Conservation (phyloP, 2,329 filamentous ascomycete genomes). For the Albophoma yamanashiensis region DNA sequence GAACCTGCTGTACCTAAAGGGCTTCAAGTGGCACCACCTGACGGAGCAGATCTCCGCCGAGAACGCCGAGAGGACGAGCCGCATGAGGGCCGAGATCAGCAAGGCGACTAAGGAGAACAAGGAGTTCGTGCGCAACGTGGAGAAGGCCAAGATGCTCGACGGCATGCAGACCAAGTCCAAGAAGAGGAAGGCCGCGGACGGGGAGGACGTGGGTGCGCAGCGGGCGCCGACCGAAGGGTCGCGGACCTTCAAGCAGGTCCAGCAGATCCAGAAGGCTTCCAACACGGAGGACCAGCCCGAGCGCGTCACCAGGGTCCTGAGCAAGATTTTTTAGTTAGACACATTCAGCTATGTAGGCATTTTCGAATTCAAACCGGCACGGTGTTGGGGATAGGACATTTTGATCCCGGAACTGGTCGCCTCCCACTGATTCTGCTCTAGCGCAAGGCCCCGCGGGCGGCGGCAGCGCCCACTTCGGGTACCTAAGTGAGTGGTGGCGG, state of each 20-base stretch:
- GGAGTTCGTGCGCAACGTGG: slow-evolving; percentile 68
- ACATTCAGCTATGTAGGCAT: slow-evolving; percentile 1
- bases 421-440: neutral
- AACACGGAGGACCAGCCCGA: slow-evolving; percentile 37
- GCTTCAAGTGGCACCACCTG: slow-evolving; percentile 70
- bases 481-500: neutral
- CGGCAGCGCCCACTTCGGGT: neutral
- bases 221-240: slow-evolving; percentile 10
- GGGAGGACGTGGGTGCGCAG: slow-evolving; percentile 7
- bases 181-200: slow-evolving; percentile 23
- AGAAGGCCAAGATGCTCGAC: slow-evolving; percentile 69
- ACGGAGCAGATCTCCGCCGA: slow-evolving; percentile 73
- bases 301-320: slow-evolving; percentile 48
- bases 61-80: slow-evolving; percentile 66
- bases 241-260: slow-evolving; percentile 56
- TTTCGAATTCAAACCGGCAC: neutral
- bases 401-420: neutral
- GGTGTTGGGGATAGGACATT: neutral
- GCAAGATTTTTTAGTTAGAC: slow-evolving; percentile 48
- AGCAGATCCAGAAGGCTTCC: slow-evolving; percentile 40
- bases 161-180: slow-evolving; percentile 54
- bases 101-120: slow-evolving; percentile 71
- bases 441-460: neutral
- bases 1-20: slow-evolving; percentile 71
- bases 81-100: slow-evolving; percentile 68